Conservation (phyloP, 371 early-diverging fungal species). For the Rhizopus arrhizus region DNA sequence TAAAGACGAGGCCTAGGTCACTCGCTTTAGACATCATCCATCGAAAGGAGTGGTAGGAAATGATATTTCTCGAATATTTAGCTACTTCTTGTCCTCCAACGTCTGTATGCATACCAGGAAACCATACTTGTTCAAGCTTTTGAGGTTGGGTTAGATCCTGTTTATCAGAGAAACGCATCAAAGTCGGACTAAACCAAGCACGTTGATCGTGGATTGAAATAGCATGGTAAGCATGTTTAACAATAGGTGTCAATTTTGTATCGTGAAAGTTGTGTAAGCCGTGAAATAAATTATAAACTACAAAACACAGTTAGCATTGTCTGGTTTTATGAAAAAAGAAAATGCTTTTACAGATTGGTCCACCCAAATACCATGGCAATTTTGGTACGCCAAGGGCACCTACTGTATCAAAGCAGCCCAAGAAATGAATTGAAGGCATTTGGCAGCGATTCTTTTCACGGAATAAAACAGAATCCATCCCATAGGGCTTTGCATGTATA, state of each 20-base stretch:
- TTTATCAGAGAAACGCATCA: slow-evolving; percentile 29
- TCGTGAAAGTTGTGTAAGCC: slow-evolving; percentile 39
- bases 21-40: slow-evolving; percentile 45
- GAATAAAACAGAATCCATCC: slow-evolving; percentile 18
- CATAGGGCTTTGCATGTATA: slow-evolving; percentile 10
- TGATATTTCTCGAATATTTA: slow-evolving; percentile 11
- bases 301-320: neutral
- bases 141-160: slow-evolving; percentile 15
- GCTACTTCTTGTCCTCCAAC: slow-evolving; percentile 31
- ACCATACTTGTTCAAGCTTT: slow-evolving; percentile 40
- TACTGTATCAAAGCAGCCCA: slow-evolving; percentile 49
- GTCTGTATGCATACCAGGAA: slow-evolving; percentile 45
- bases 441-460: slow-evolving; percentile 23
- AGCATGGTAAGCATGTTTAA: slow-evolving; percentile 42
- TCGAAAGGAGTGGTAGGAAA: slow-evolving; percentile 33
- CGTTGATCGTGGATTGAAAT: slow-evolving; percentile 47
- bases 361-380: slow-evolving; percentile 46
- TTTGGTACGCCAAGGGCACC: slow-evolving; percentile 42
- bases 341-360: slow-evolving; percentile 31
- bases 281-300: slow-evolving; percentile 36
- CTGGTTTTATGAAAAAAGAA: neutral
- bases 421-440: slow-evolving; percentile 33
- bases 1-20: slow-evolving; percentile 33
- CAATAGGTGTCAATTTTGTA: slow-evolving; percentile 31
- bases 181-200: slow-evolving; percentile 39